Base-by-base conservation (phyloP, 306 rosid species). In the Adenanthera pavonina region DNA sequence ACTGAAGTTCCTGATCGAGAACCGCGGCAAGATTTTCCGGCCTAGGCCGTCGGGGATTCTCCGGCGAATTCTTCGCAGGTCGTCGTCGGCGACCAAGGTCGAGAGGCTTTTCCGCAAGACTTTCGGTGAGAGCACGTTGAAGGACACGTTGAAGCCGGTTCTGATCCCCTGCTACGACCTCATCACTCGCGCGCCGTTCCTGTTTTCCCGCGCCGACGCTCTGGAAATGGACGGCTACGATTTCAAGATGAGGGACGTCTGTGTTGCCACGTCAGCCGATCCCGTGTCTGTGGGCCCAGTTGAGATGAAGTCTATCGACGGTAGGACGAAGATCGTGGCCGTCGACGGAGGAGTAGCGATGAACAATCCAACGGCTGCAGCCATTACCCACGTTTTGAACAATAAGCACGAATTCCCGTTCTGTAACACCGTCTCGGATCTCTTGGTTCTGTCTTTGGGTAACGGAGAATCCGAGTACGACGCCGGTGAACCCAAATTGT, bases 191-290 rank as follows among this genome's bases (percentile, higher is more conserved):
- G 94, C 97, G 8, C 97, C 99, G 38, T 93, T 95, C 76, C 79
- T 95, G 80, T 93, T 95, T 88, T 95, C 99, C 66, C 95, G 99
- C 83, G 97, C 99, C 74, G 99, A 93, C 75, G 99, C 99, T 3
- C 79, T 89, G 44, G 99, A 95, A 83, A 69, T 92, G 85, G 99
- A 95, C 89, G 90, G 94, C 78, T 93, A 90, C 60, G 99, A 95
- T 85, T 95, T 93, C 88, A 93, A 89, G 90, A 93, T 95, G 86
- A 87, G 86, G 30, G 97, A 95, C 56, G 95, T 93, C 3, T 95
- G 97, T 43, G 56, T 85, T 9, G 97, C 97, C 85, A 95, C 97
- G 65, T 91, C 92, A 35, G 87, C 88, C 0, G 80, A 87, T 56
- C 88, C 84, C 0, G 60, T 74, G 4, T 12, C 85, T 0, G 67